Base-by-base conservation (phyloP, 257 asterid species). In the Galeopsis tetrahit region DNA sequence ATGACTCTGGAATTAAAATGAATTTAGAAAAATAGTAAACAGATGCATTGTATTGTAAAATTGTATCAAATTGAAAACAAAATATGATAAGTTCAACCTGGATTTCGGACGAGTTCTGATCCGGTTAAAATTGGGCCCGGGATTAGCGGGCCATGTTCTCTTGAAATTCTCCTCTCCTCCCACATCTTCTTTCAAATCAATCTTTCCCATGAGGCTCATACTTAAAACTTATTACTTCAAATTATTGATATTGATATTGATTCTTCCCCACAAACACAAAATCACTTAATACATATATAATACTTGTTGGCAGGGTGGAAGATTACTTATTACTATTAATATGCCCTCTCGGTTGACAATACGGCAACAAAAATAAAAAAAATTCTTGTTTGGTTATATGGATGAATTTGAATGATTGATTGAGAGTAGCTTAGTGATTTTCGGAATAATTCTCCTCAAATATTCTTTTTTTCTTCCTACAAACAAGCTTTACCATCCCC, bases 121-220 rank as follows among this genome's bases (percentile, higher is more conserved):
- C 1, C 28, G 28, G 28, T 21, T 0, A 21, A 1, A 21, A 21
- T 21, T 21, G 28, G 28, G 28, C 28, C 28, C 28, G 28, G 1
- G 28, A 21, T 21, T 21, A 21, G 28, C 28, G 28, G 28, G 28
- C 28, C 28, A 21, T 1, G 28, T 21, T 21, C 28, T 21, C 28
- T 21, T 49, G 28, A 49, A 49, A 49, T 38, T 53, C 40, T n/a
- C 13, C 1, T 14, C 14, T 35, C 28, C 6, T 15, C 10, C 44
- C 10, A 49, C 63, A 36, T 72, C 71, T 13, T 51, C 65, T 8
- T 63, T 28, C 6, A 17, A 35, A 35, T 21, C 60, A 21, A 13
- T 52, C 44, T 52, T 72, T 43, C 66, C 49, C 34, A 72, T 5
- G 42, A 62, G 4, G 4, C 77, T 63, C 77, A 72, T 72, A 21